Base-by-base conservation (phyloP, 75 land plant genomes). In the Pinus albicaulis region DNA sequence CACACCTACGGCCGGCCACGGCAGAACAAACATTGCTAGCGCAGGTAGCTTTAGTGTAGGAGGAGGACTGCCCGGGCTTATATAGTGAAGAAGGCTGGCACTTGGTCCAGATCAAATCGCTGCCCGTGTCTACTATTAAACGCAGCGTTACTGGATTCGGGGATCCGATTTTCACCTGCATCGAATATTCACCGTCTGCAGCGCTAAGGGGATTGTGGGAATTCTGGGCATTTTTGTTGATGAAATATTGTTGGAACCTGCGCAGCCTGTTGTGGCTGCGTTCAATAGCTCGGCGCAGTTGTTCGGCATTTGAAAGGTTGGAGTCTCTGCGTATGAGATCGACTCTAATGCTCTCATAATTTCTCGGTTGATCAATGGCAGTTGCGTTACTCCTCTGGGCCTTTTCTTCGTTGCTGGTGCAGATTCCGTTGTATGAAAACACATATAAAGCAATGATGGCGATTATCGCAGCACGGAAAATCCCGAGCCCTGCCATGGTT, bases 61-160 rank as follows among this genome's bases (percentile, higher is more conserved):
- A 64, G 31, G 34, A 81, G 17, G 82, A 82, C 20, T 24, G 5
- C 8, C 3, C 1, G 23, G 83, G 84, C 25, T 82, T 69, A 61
- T 74, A 82, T 17, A 65, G 17, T 17, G 68, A 55, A 8, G 77
- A 82, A 8, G 84, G 78, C 8, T 15, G 2, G 73, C 83, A 80
- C 31, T 82, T 83, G 2, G 58, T 75, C 84, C 82, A 79, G 44
- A 75, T 65, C 23, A 82, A 76, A 57, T 79, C 77, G 12, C 76
- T 82, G 28, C 83, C 76, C 0, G 82, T 82, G 76, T 79, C 76
- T 16, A 72, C 71, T 12, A 73, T 80, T 8, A 72, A 74, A 16
- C 31, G 20, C 55, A 80, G 75, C 25, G n/a, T 57, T 5, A 34
- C 19, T 38, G 69, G 82, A 23, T 20, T 56, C 8, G 82, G 77